Conservation (phyloP, 805 yeast genomes). For the Metschnikowia bowlesiae region DNA sequence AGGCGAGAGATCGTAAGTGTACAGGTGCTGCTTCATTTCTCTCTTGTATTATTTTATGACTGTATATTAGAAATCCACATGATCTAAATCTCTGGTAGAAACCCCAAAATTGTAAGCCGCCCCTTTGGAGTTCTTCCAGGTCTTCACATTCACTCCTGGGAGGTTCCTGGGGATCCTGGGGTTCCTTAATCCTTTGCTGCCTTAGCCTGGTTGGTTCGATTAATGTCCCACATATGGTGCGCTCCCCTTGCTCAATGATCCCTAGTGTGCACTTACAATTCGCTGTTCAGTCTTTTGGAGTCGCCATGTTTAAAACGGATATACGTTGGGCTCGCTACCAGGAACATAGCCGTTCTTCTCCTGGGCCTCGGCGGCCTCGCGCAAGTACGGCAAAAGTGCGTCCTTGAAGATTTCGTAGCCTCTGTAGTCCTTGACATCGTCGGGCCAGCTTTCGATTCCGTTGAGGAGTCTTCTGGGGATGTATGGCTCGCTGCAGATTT, state of each 20-base stretch:
- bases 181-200: too few species aligned
- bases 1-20: slow-evolving; percentile 42
- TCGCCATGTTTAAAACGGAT: slow-evolving; percentile 29
- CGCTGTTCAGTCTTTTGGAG: too few species aligned
- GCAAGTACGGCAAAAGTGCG: slow-evolving; percentile 51
- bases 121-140: too few species aligned
- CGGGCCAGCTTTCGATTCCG: slow-evolving; percentile 57
- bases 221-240: too few species aligned
- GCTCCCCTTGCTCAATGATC: too few species aligned
- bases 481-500: slow-evolving; percentile 55
- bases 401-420: slow-evolving; percentile 54
- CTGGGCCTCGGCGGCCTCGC: slow-evolving; percentile 45
- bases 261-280: too few species aligned
- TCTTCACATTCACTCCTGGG: too few species aligned
- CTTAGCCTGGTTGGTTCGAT: too few species aligned
- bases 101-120: too few species aligned
- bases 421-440: slow-evolving; percentile 56
- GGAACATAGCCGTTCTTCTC: slow-evolving; percentile 38
- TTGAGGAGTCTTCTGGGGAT: slow-evolving; percentile 56
- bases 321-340: slow-evolving; percentile 38
- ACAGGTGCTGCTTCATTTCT: slow-evolving; percentile 17
- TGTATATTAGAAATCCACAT: slow-evolving; percentile 16
- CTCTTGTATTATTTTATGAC: slow-evolving; percentile 18
- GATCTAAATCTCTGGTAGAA: background rate
- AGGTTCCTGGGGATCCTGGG: too few species aligned